These are phyloP conservation scores for Lactarius tabidus DNA, from an alignment of 768 basidiomycete species.

Conservation along the genomic window DNA sequence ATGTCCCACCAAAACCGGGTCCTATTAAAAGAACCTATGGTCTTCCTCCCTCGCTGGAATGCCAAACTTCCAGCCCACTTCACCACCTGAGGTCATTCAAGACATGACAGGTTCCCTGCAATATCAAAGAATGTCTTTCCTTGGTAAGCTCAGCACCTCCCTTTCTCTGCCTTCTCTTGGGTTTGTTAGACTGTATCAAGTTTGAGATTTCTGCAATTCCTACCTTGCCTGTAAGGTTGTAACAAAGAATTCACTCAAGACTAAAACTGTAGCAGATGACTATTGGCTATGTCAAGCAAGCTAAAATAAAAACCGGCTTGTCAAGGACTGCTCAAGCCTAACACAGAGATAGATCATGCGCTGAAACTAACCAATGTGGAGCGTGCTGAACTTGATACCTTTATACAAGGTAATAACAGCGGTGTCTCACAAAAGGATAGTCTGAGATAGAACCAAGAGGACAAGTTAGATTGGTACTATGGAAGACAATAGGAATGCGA, in stretches of 20 bases:
- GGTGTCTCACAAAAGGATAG: too few relatives aligned
- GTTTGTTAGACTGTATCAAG: conserved; percentile 95
- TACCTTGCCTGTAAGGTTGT: conserved; percentile 91
- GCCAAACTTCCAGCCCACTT: conserved; percentile 76
- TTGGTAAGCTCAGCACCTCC: conserved; percentile 72
- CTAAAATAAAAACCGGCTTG: too few relatives aligned
- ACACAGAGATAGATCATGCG: too few relatives aligned
- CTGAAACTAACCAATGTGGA: too few relatives aligned
- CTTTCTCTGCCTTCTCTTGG: conserved; percentile 37
- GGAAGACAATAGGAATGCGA: too few relatives aligned
- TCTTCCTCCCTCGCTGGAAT: conserved; percentile 77
- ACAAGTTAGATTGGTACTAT: too few relatives aligned
- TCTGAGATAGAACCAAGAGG: too few relatives aligned
- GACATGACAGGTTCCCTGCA: conserved; percentile 55
- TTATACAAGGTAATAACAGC: too few relatives aligned
- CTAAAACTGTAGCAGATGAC: too few relatives aligned
- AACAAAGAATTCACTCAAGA: conserved; percentile 85
- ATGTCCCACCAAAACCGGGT: conserved; percentile 13
- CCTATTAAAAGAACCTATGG: conserved; percentile 33
- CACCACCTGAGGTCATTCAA: conserved; percentile 70
- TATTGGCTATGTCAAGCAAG: too few relatives aligned
- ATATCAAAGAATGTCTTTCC: conserved; percentile 71
- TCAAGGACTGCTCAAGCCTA: too few relatives aligned
- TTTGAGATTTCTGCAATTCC: conserved; percentile 62
- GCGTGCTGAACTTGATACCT: too few relatives aligned